Conservation (phyloP, 345 rosid species). For the Gossypium stocksii region DNA sequence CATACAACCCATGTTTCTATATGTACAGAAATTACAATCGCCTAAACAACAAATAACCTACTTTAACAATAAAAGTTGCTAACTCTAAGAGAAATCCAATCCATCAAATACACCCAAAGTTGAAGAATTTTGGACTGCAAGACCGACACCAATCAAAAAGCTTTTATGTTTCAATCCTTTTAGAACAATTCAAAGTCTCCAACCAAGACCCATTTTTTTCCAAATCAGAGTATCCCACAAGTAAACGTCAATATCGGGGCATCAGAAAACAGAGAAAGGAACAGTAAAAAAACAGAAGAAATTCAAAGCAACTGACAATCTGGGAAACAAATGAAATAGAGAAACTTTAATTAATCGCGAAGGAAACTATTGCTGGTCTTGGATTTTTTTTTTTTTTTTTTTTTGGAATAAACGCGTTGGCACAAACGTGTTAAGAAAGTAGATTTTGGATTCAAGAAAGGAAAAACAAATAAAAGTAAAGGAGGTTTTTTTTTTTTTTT, state of each 20-base stretch:
- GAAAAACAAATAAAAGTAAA: not conserved
- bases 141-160: not conserved
- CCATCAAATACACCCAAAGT: conserved; percentile 23
- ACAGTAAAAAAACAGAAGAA: not conserved
- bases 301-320: not conserved
- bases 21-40: not conserved
- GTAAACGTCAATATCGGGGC: not conserved
- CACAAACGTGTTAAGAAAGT: not conserved
- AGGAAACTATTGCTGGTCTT: conserved; percentile 5
- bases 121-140: not conserved
- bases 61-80: conserved; percentile 8
- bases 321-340: not conserved
- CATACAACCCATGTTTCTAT: conserved; percentile 66
- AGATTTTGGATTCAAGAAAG: not conserved
- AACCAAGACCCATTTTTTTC: conserved; percentile 13
- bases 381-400: not conserved
- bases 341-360: not conserved
- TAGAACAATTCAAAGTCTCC: conserved; percentile 25
- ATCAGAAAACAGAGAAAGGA: not conserved
- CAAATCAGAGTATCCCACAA: conserved; percentile 13
- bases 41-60: conserved; percentile 4
- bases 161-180: not conserved
- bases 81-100: conserved; percentile 10
- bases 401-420: not conserved
- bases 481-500: not conserved